Evolutionary conservation across 495 filamentous ascomycete genomes (phyloP).

Genomic region (Neurospora sp.): DNA sequence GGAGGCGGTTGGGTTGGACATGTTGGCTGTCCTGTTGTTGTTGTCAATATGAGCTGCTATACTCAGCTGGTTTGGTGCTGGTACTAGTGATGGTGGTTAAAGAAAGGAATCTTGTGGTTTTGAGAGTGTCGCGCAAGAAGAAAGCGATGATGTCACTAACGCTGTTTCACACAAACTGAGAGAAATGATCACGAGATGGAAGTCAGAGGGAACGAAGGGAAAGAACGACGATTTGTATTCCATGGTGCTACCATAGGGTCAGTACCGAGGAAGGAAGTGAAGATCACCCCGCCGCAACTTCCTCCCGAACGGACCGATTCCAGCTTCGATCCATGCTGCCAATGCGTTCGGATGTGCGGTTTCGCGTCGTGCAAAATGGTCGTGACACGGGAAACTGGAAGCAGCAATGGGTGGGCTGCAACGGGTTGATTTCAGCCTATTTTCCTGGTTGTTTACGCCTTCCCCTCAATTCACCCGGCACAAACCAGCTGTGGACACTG

Average conservation of each 20-base stretch:
- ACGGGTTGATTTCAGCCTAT: not conserved
- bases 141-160: not conserved
- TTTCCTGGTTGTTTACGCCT: not conserved
- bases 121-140: not conserved
- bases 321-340: too few relatives aligned
- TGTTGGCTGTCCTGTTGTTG: slow-evolving; percentile 8
- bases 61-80: not conserved
- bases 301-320: not conserved
- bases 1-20: slow-evolving; percentile 39
- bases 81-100: not conserved
- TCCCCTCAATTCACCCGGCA: not conserved
- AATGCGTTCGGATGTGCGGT: not conserved
- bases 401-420: too few relatives aligned
- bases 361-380: not conserved
- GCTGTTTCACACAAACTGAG: not conserved
- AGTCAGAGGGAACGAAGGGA: not conserved
- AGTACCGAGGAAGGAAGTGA: not conserved
- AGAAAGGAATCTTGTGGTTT: not conserved
- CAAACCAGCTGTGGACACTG: not conserved
- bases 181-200: not conserved
- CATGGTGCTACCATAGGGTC: not conserved
- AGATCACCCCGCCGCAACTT: not conserved
- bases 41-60: not conserved
- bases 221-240: not conserved
- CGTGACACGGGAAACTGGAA: not conserved